phyloP scores from a whole-genome alignment of 2,329 filamentous ascomycete species.

The Fusarium newnesense region DNA sequence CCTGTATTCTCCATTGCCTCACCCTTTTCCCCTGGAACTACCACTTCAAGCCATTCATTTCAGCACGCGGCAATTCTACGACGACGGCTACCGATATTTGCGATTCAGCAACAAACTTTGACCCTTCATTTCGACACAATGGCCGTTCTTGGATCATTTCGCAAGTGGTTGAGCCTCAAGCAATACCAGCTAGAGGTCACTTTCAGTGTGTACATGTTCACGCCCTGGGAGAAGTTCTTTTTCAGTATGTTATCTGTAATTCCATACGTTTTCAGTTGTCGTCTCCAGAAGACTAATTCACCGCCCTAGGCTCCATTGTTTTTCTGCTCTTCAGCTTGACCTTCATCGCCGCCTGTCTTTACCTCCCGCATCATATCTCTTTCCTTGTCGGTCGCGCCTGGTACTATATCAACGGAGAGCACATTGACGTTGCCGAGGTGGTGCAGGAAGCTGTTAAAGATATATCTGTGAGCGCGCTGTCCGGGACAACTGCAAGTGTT shows the following conservation, averaged over 20 bases:
- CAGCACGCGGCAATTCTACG: background rate
- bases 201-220: constrained; percentile 96
- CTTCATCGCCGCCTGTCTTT: constrained; percentile 86
- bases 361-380: constrained; percentile 90
- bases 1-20: constrained; percentile 16
- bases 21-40: constrained; percentile 31
- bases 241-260: constrained; percentile 76
- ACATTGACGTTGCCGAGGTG: constrained; percentile 59
- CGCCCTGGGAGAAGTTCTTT: constrained; percentile 93
- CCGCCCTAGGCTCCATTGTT: constrained; percentile 82
- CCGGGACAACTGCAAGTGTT: constrained; percentile 41
- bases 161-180: constrained; percentile 92
- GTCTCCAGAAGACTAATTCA: constrained; percentile 4
- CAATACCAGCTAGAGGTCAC: constrained; percentile 99
- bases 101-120: background rate
- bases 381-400: constrained; percentile 86
- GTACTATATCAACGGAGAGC: constrained; percentile 94
- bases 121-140: constrained; percentile 25
- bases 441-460: constrained; percentile 48
- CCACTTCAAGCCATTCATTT: background rate
- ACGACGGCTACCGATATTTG: background rate
- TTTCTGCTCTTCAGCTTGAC: constrained; percentile 91
- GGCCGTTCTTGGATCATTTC: constrained; percentile 63
- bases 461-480: constrained; percentile 46
- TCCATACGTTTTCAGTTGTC: background rate